phyloP scores from a whole-genome alignment of 352 stramenopile species.

The Pythium aristosporum region DNA sequence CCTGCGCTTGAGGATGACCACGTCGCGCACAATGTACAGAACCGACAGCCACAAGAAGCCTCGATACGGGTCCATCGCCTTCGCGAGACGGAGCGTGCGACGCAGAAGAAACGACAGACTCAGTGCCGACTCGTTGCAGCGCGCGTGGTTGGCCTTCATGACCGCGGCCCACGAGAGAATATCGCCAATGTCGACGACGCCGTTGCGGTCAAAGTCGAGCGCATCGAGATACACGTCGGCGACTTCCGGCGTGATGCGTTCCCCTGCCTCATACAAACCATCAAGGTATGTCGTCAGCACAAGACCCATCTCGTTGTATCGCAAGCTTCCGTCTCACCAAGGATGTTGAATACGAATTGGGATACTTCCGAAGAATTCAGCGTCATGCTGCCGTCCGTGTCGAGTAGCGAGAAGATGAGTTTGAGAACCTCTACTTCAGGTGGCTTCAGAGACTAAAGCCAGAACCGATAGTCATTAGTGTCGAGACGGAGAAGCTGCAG shows the following conservation, averaged over 20 bases:
- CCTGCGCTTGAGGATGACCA: constrained; percentile 20
- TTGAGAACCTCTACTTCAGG: constrained; percentile 79
- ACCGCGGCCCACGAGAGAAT: constrained; percentile 74
- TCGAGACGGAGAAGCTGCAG: not conserved
- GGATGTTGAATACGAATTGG: constrained; percentile 74
- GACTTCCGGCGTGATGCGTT: constrained; percentile 47
- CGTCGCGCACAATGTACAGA: constrained; percentile 25
- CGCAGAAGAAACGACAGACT: constrained; percentile 20
- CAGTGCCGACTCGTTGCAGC: constrained; percentile 13
- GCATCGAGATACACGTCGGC: constrained; percentile 63
- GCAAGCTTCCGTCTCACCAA: constrained; percentile 35
- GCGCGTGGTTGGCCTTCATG: constrained; percentile 65
- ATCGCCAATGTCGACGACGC: constrained; percentile 71
- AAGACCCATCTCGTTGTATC: not conserved
- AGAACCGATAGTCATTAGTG: not conserved
- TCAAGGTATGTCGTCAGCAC: not conserved
- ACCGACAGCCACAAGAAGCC: constrained; percentile 27
- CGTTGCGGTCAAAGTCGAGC: constrained; percentile 74
- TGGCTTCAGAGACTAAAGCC: constrained; percentile 41
- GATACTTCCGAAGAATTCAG: constrained; percentile 52
- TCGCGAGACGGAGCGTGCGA: not conserved
- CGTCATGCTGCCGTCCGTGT: constrained; percentile 71
- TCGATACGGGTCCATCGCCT: constrained; percentile 26
- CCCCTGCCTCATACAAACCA: constrained; percentile 31
- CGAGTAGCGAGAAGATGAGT: constrained; percentile 78